These are phyloP conservation scores for Penicillium argentinense DNA, from an alignment of 495 filamentous ascomycete genomes.

Conservation along the genomic window DNA sequence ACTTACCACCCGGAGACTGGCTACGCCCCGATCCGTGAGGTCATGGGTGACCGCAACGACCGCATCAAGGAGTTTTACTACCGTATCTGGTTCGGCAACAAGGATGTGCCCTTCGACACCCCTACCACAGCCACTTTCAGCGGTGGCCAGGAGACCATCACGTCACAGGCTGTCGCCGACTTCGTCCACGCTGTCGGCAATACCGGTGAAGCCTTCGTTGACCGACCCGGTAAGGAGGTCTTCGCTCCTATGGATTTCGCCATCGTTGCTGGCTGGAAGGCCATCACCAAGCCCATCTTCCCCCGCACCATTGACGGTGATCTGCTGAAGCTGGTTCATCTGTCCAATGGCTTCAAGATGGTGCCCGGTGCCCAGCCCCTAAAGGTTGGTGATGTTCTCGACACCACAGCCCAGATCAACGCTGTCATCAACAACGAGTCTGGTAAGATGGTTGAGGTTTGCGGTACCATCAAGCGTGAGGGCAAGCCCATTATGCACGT, in stretches of 20 bases:
- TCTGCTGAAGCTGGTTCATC: slow-evolving; percentile 88
- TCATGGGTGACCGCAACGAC: slow-evolving; percentile 93
- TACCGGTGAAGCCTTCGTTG: slow-evolving; percentile 97
- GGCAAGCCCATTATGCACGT: slow-evolving; percentile 96
- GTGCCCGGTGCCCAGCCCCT: slow-evolving; percentile 91
- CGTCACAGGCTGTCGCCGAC: slow-evolving; percentile 89
- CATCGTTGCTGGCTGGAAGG: slow-evolving; percentile 98
- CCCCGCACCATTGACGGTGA: slow-evolving; percentile 93
- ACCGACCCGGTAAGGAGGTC: slow-evolving; percentile 90
- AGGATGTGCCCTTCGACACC: slow-evolving; percentile 77
- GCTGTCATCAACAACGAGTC: slow-evolving; percentile 97
- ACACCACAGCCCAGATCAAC: slow-evolving; percentile 94
- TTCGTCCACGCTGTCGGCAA: slow-evolving; percentile 98
- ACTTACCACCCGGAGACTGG: slow-evolving; percentile 91
- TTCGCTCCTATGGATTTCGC: slow-evolving; percentile 99
- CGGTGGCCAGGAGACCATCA: slow-evolving; percentile 82
- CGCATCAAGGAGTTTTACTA: slow-evolving; percentile 99
- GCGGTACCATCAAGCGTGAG: slow-evolving; percentile 88
- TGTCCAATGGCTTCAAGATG: slow-evolving; percentile 98
- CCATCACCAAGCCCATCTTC: slow-evolving; percentile 98
- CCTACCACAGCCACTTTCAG: slow-evolving; percentile 83
- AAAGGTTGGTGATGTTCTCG: slow-evolving; percentile 89
- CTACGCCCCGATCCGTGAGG: slow-evolving; percentile 91
- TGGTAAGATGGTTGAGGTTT: slow-evolving; percentile 99
- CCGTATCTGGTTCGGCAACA: slow-evolving; percentile 88